Evolutionary conservation across 2,329 filamentous ascomycete species (phyloP), one percentile per base, ranked within the genome.

Genomic region (Aspergillus quadricinctus): DNA sequence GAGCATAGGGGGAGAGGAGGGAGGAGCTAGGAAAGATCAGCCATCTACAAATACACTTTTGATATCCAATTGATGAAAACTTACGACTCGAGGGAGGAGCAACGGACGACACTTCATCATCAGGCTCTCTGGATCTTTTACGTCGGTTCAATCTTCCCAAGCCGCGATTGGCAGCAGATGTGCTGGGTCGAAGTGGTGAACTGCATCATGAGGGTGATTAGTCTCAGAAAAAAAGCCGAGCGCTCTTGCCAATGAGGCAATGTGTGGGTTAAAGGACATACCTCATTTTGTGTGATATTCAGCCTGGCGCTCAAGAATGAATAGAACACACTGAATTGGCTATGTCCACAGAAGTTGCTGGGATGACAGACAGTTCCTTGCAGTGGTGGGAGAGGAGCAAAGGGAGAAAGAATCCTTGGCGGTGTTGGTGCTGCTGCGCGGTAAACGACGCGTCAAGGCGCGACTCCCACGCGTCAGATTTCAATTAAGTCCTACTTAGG

Each of bases 121-220:
- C 86, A 57, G 81, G 81, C 65, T 88, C 86, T 75, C 86, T 81
- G 37, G 81, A 79, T 66, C 87, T 82, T 74, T 89, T 89, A 58
- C 84, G 80, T 59, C 80, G 76, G 62, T 77, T 81, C 61, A 77
- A 66, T 53, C 76, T 77, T 19, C 76, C 75, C 55, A 82, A 72
- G 53, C 90, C 90, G 64, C 90, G 86, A 76, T 96, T 96, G 66
- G 87, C 91, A 62, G 92, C 92, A 58, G 88, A 86, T 80, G 89
- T 88, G 76, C 87, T 91, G 65, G 86, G 82, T 74, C 88, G 87
- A 59, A 95, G 82, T 72, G 92, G 92, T 73, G 91, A 95, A 80
- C 90, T 95, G 70, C 25, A 49, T 19, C 55, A 27, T 53, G 3
- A 53, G 40, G 27, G 21, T 57, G 31, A 50, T 54, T 46, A 48